Percentiles rank a stretch among this genome's conserved stretches.
Evolutionary conservation across 768 basidiomycete genomes (phyloP).

Genomic region (Trametes cubensis): DNA sequence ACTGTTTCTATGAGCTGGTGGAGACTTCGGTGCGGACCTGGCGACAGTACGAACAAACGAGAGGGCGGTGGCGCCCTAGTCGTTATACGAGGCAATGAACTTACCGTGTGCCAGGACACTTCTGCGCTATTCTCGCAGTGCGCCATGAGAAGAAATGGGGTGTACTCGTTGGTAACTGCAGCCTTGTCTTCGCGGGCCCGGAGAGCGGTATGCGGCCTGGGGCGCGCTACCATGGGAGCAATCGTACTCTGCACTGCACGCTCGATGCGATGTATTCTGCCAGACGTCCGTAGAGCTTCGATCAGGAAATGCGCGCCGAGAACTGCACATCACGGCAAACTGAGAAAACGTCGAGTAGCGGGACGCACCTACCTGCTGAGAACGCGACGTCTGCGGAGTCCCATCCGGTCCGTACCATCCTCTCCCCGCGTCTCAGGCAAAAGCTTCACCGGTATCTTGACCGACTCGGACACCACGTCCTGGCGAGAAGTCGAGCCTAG

Average conservation of each 20-base stretch:
- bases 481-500: neutral
- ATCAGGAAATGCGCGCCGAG: neutral
- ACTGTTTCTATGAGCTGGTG: no score
- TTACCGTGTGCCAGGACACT: neutral
- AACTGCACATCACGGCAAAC: neutral
- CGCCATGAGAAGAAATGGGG: neutral
- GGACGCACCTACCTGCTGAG: neutral
- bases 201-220: no score
- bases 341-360: neutral
- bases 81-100: neutral
- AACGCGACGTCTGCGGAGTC: neutral
- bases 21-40: no score
- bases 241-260: neutral
- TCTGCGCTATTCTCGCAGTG: neutral
- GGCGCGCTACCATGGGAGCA: no score
- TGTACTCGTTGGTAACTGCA: no score
- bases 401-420: constrained; percentile 4
- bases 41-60: neutral
- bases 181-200: neutral
- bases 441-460: constrained; percentile 7
- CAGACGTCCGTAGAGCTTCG: constrained; percentile 5
- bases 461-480: neutral
- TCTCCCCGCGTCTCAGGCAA: neutral
- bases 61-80: neutral
- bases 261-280: neutral